A percentile compares a stretch with the other conserved stretches of the same genome.
Evolutionary conservation across 2,329 filamentous ascomycete genomes (phyloP).

Genomic region (Fusarium oxysporum): DNA sequence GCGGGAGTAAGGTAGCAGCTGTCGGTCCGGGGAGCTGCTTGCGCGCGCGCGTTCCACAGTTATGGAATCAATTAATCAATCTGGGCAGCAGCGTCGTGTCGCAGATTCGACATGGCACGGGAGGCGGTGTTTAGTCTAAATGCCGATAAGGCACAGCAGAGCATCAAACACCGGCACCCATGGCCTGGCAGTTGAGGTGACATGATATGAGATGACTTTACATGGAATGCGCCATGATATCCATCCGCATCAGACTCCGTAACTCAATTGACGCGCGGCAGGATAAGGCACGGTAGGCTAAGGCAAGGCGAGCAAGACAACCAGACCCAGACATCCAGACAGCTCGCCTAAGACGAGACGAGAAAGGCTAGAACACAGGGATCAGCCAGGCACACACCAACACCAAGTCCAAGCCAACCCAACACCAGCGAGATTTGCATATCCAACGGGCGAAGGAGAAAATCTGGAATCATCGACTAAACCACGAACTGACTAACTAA

Average conservation of each 20-base stretch:
- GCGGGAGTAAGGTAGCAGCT: neutral
- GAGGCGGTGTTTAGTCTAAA: neutral
- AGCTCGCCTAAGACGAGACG: conserved; percentile 6
- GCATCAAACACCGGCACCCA: neutral
- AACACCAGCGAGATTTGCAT: conserved; percentile 10
- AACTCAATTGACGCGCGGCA: conserved; percentile 36
- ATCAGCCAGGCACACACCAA: conserved; percentile 23
- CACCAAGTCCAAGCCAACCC: neutral
- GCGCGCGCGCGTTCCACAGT: conserved; percentile 3
- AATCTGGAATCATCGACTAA: conserved; percentile 16
- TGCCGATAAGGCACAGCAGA: conserved; percentile 6
- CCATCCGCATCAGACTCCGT: conserved; percentile 5
- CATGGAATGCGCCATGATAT: conserved; percentile 15
- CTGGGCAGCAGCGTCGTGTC: neutral
- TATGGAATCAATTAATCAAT: conserved; percentile 7
- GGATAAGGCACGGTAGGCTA: conserved; percentile 23
- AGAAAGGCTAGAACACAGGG: conserved; percentile 16
- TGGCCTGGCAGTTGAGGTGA: neutral
- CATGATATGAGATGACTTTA: conserved; percentile 1
- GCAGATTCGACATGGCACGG: neutral
- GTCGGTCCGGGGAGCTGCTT: neutral
- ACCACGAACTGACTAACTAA: neutral
- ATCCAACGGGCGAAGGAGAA: conserved; percentile 4
- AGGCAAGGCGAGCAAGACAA: conserved; percentile 25
- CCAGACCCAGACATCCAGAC: conserved; percentile 16